phyloP scores from a whole-genome alignment of 257 asterid species.

The Asclepias syriaca region DNA sequence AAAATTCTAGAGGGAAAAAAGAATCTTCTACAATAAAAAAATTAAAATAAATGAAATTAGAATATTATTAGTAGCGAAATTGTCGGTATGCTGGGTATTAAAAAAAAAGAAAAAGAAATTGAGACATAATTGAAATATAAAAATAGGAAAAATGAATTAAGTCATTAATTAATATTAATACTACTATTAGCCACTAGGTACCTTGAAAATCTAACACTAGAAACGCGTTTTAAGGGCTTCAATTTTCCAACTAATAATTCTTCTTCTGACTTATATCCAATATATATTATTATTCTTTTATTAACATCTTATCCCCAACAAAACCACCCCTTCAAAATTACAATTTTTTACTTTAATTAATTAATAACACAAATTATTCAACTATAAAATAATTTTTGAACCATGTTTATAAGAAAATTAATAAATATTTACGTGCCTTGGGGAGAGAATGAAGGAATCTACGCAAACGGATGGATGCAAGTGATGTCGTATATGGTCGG shows the following conservation, averaged over 20 bases:
- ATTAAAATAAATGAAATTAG: too few species aligned
- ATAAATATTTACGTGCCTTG: slow-evolving; percentile 23
- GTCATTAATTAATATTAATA: too few species aligned
- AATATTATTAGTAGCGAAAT: background rate
- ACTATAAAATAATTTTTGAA: too few species aligned
- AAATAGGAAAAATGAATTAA: slow-evolving; percentile 29
- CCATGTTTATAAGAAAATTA: too few species aligned
- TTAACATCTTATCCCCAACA: slow-evolving; percentile 10
- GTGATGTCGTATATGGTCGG: slow-evolving; percentile 69
- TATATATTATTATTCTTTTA: background rate
- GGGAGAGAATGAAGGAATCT: slow-evolving; percentile 39
- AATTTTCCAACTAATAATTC: slow-evolving; percentile 41
- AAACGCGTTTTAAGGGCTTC: slow-evolving; percentile 57
- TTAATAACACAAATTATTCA: too few species aligned
- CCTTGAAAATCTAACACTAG: slow-evolving; percentile 47
- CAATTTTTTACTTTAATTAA: background rate
- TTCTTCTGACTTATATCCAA: slow-evolving; percentile 19
- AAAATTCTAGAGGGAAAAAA: too few species aligned
- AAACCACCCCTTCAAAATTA: slow-evolving; percentile 18
- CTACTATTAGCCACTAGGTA: slow-evolving; percentile 11
- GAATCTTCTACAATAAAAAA: too few species aligned
- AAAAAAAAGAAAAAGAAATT: slow-evolving; percentile 6
- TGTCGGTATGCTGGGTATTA: background rate
- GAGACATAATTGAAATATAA: slow-evolving; percentile 29
- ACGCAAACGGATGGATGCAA: slow-evolving; percentile 34